Evolutionary conservation across 805 yeast species (phyloP).

Genomic region (Candida xiaguanensis): DNA sequence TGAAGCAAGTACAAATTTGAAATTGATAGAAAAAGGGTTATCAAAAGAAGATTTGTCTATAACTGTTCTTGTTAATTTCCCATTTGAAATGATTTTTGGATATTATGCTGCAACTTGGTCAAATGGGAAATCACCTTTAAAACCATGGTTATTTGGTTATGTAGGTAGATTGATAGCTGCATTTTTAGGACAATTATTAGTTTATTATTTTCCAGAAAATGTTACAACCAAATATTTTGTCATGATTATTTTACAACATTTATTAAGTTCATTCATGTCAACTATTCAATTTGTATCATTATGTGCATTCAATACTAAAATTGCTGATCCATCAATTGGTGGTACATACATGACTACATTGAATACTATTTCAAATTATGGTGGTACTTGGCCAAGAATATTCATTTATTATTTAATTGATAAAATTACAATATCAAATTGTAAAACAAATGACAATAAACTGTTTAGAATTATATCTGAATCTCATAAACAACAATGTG

Average conservation of each 20-base stretch:
- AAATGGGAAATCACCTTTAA: slow-evolving; percentile 66
- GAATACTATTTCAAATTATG: slow-evolving; percentile 87
- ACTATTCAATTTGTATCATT: slow-evolving; percentile 94
- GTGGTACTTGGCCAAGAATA: slow-evolving; percentile 97
- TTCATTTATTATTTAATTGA: slow-evolving; percentile 79
- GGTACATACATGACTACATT: slow-evolving; percentile 98
- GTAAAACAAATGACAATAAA: slow-evolving; percentile 30
- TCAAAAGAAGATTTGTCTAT: slow-evolving; percentile 91
- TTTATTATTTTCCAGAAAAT: slow-evolving; percentile 66
- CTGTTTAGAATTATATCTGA: slow-evolving; percentile 21
- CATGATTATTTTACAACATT: slow-evolving; percentile 76
- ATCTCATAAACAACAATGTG: slow-evolving; percentile 48
- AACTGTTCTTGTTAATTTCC: slow-evolving; percentile 90
- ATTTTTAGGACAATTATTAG: slow-evolving; percentile 65
- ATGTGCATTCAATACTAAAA: slow-evolving; percentile 90
- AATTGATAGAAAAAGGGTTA: slow-evolving; percentile 85
- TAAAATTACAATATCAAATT: slow-evolving; percentile 62
- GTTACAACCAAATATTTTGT: slow-evolving; percentile 56
- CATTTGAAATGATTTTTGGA: slow-evolving; percentile 92
- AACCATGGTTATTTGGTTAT: slow-evolving; percentile 89
- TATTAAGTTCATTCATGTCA: slow-evolving; percentile 85
- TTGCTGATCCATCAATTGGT: slow-evolving; percentile 94
- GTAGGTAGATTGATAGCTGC: slow-evolving; percentile 80
- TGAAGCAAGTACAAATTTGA: slow-evolving; percentile 92
- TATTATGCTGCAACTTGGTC: slow-evolving; percentile 97